Base-by-base conservation (phyloP, 1,139 yeast species). In the Magnusiomyces tetraspermus region DNA sequence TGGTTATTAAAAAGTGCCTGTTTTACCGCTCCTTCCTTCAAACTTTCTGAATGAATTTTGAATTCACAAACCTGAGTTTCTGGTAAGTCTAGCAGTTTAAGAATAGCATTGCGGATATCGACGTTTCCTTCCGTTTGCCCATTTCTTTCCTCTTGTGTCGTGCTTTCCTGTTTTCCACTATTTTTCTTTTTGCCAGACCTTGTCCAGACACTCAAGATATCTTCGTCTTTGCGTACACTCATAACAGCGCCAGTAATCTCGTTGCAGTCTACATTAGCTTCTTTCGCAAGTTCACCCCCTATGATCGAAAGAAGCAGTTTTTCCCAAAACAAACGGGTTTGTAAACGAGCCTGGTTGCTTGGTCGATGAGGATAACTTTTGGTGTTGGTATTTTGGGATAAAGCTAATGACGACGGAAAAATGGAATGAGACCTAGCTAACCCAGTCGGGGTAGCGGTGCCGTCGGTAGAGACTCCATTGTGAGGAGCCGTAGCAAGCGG, bases 241-340 rank as follows among this genome's bases (percentile, higher is more conserved):
- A 69, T 61, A 45, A 69, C 73, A 3, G 66, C 60, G 2, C 73
- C 73, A 24, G 67, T 61, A 24, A 69, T 58, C 52, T 69, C 72
- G 48, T 65, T 66, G 47, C 46, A 50, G 40, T 55, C 58, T 21
- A 59, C 53, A 10, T 49, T 49, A 42, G 60, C 50, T 53, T 55
- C 59, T 21, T 58, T 61, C 3, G 57, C 61, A 19, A 65, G 54
- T 1, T 58, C 51, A 33, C 69, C 69, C 17, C 71, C 71, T 4
- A 68, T 58, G 10, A 69, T 54, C 6, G 67, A 62, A 51, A 69
- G 57, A 43, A 69, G 49, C 31, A 69, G 61, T 38, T 61, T 56
- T 55, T 69, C 73, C 72, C 72, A 69, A 46, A 59, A 55, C 41
- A 58, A 54, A 1, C 67, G 61, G 1, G 70, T 65, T 51, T 59